A percentile compares a stretch with the other conserved stretches of the same genome.
Evolutionary conservation across 345 rosid species (phyloP).

Genomic region (Eucalyptus melliodora): DNA sequence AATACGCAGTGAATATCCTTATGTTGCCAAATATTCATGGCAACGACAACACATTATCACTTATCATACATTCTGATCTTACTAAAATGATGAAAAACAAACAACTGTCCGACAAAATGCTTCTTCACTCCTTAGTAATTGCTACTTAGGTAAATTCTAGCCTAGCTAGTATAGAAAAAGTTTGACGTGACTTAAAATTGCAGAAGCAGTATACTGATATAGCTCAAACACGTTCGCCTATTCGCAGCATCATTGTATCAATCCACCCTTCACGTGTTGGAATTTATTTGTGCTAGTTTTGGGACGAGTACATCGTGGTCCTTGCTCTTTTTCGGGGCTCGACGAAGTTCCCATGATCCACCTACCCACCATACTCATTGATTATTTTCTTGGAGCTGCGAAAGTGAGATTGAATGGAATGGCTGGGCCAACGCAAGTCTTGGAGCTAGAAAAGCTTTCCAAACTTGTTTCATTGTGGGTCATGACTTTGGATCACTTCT

Average conservation of each 20-base stretch:
- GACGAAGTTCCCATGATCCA: background rate
- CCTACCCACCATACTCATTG: background rate
- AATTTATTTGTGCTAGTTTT: background rate
- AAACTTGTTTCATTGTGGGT: background rate
- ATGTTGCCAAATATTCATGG: background rate
- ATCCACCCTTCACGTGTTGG: background rate
- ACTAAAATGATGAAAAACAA: background rate
- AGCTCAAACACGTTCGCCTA: background rate
- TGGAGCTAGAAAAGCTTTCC: background rate
- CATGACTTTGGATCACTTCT: background rate
- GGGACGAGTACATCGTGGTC: background rate
- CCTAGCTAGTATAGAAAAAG: background rate
- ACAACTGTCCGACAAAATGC: background rate
- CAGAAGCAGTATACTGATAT: background rate
- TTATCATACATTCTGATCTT: background rate
- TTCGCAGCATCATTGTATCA: background rate
- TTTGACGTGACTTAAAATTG: background rate
- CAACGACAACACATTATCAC: background rate
- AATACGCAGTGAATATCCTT: background rate
- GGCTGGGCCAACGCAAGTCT: background rate
- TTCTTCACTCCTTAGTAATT: background rate
- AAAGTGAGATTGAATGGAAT: background rate
- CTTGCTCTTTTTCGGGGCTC: background rate
- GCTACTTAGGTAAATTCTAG: background rate
- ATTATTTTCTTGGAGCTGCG: background rate